Evolutionary conservation across 805 yeast species (phyloP).

Genomic region (Cyberlindnera mississippiensis): DNA sequence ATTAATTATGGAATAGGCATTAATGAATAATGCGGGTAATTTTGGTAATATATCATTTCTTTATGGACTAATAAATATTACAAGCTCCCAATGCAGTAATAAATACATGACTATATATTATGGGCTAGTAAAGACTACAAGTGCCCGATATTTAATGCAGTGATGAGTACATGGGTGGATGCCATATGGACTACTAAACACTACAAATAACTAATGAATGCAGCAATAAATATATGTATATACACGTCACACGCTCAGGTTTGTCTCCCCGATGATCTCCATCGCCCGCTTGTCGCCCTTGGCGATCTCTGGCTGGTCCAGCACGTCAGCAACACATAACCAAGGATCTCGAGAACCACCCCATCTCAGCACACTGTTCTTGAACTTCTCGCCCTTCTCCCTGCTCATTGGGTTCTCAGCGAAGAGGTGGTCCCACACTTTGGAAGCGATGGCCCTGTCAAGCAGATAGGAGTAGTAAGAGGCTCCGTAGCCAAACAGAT

Average conservation of each 20-base stretch:
- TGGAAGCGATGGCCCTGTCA: constrained; percentile 89
- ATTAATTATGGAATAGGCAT: too few species aligned
- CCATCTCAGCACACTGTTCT: constrained; percentile 72
- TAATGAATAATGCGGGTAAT: too few species aligned
- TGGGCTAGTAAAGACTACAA: too few species aligned
- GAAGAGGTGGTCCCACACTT: constrained; percentile 76
- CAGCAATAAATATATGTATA: not conserved
- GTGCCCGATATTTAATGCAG: too few species aligned
- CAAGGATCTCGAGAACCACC: constrained; percentile 93
- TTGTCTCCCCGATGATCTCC: constrained; percentile 44
- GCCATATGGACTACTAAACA: too few species aligned
- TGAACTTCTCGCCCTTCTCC: constrained; percentile 72
- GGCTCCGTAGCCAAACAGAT: constrained; percentile 88
- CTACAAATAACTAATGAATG: too few species aligned
- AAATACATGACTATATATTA: too few species aligned
- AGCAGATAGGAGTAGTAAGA: constrained; percentile 88
- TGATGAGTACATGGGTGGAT: too few species aligned
- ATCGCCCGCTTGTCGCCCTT: constrained; percentile 73
- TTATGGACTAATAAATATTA: too few species aligned
- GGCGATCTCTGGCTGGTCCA: constrained; percentile 57
- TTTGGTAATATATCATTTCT: too few species aligned
- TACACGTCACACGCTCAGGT: constrained; percentile 7
- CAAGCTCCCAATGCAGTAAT: too few species aligned
- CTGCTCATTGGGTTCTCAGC: constrained; percentile 64
- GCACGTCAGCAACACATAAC: constrained; percentile 74